phyloP scores from a whole-genome alignment of 2,329 filamentous ascomycete species.

The Thermothelomyces thermophilus region DNA sequence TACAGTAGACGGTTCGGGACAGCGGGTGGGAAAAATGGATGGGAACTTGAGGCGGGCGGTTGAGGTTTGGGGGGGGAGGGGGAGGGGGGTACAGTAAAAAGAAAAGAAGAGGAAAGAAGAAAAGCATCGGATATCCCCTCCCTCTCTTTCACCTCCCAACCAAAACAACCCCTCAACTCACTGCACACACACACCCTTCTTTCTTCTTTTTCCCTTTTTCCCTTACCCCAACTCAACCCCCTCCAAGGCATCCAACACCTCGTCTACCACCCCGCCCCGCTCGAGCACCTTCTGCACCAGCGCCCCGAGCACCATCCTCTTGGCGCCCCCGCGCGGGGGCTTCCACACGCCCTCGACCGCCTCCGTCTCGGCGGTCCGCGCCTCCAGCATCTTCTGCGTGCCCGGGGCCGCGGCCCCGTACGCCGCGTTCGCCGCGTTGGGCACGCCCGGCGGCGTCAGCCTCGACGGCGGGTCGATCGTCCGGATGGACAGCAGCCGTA shows the following conservation, averaged over 20 bases:
- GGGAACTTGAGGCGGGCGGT: not conserved
- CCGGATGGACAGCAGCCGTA: slow-evolving; percentile 61
- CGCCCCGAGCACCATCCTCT: slow-evolving; percentile 61
- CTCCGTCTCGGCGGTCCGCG: slow-evolving; percentile 45
- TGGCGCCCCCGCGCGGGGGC: slow-evolving; percentile 75
- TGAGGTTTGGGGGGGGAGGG: no score
- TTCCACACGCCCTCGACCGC: slow-evolving; percentile 73
- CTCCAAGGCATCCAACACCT: slow-evolving; percentile 76
- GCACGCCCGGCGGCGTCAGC: slow-evolving; percentile 63
- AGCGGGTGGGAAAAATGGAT: no score
- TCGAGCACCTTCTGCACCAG: slow-evolving; percentile 74
- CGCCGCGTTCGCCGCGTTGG: slow-evolving; percentile 55
- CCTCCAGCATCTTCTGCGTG: slow-evolving; percentile 35
- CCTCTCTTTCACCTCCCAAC: not conserved
- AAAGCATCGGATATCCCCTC: not conserved
- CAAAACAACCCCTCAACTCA: not conserved
- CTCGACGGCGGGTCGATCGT: slow-evolving; percentile 70
- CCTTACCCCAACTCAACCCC: slow-evolving; percentile 62
- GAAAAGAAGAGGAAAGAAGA: not conserved
- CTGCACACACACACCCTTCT: not conserved
- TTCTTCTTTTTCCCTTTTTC: no score
- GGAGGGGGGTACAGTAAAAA: no score
- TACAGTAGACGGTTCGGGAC: not conserved
- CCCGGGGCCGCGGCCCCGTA: slow-evolving; percentile 32
- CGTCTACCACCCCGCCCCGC: slow-evolving; percentile 73